Evolutionary conservation across 1,284 basidiomycete genomes (phyloP).

Genomic region (Pisolithus thermaeus): DNA sequence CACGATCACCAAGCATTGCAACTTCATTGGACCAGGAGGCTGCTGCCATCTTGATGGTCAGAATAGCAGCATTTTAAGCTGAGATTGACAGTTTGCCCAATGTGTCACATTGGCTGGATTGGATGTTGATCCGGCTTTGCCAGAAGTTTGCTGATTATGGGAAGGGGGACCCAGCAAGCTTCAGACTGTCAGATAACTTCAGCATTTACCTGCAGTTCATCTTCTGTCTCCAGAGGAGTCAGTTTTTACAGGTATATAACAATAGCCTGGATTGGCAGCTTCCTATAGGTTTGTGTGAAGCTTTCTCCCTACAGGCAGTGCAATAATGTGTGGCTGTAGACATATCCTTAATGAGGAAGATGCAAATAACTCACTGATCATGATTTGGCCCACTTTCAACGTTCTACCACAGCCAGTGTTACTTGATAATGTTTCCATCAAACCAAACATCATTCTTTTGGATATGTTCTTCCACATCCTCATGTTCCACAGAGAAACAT

Average conservation of each 20-base stretch:
- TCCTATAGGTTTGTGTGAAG: conserved; percentile 75
- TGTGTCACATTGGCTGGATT: conserved; percentile 94
- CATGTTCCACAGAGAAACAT: conserved; percentile 98
- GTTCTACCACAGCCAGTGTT: conserved; percentile 87
- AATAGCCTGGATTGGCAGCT: conserved; percentile 98
- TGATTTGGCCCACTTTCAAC: conserved; percentile 99
- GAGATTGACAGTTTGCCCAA: conserved; percentile 99
- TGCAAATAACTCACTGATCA: conserved; percentile 98
- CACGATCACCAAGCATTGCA: conserved; percentile 85
- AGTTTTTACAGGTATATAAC: conserved; percentile 99
- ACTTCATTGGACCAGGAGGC: conserved; percentile 92
- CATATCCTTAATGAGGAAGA: conserved; percentile 97
- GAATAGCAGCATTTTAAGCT: conserved; percentile 99
- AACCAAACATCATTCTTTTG: conserved; percentile 94
- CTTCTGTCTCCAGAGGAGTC: conserved; percentile 97
- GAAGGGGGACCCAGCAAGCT: conserved; percentile 95
- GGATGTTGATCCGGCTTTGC: conserved; percentile 97
- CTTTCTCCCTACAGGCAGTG: not conserved
- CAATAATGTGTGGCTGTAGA: conserved; percentile 36
- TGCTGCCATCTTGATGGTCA: conserved; percentile 96
- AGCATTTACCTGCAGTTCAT: conserved; percentile 99
- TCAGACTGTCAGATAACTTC: conserved; percentile 93
- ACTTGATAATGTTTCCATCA: conserved; percentile 96
- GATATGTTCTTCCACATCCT: conserved; percentile 99
- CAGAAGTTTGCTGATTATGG: conserved; percentile 99